Conservation (phyloP, 2,329 filamentous ascomycete species). For the Xylariaceae sp. region DNA sequence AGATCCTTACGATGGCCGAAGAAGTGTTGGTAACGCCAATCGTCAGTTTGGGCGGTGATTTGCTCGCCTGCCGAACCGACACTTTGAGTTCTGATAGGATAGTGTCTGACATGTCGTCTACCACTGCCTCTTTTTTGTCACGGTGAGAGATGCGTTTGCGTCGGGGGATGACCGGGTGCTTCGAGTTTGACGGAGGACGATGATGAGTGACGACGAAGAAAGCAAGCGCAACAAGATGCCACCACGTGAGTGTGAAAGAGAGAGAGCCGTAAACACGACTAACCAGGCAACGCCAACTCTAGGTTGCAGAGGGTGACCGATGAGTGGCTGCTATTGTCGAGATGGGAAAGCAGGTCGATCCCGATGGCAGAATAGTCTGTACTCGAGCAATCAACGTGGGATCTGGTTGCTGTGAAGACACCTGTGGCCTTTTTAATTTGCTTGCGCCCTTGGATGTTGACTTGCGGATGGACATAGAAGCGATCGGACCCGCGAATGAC, state of each 20-base stretch:
- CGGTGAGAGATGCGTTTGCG: background rate
- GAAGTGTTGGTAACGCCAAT: constrained; percentile 39
- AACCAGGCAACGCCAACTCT: background rate
- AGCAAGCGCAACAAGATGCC: constrained; percentile 16
- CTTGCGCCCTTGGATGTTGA: background rate
- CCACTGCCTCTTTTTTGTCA: constrained; percentile 2
- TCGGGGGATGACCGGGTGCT: constrained; percentile 9
- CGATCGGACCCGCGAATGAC: background rate
- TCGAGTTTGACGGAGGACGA: constrained; percentile 18
- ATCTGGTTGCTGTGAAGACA: background rate
- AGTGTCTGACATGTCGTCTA: constrained; percentile 22
- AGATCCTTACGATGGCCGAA: constrained; percentile 35
- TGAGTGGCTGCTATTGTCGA: constrained; percentile 2
- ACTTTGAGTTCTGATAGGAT: constrained; percentile 26
- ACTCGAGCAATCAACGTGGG: background rate
- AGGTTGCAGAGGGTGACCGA: background rate
- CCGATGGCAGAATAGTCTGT: background rate
- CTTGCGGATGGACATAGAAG: background rate
- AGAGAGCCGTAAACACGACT: constrained; percentile 14
- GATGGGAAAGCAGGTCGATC: background rate
- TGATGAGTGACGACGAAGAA: constrained; percentile 3
- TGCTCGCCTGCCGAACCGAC: constrained; percentile 27
- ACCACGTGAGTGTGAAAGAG: constrained; percentile 10
- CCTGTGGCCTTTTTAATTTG: background rate
- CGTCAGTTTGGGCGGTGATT: constrained; percentile 31